Percentiles rank a stretch among this genome's conserved stretches.
Evolutionary conservation across 2,329 filamentous ascomycete species (phyloP).

Genomic region (Periconia sp.): DNA sequence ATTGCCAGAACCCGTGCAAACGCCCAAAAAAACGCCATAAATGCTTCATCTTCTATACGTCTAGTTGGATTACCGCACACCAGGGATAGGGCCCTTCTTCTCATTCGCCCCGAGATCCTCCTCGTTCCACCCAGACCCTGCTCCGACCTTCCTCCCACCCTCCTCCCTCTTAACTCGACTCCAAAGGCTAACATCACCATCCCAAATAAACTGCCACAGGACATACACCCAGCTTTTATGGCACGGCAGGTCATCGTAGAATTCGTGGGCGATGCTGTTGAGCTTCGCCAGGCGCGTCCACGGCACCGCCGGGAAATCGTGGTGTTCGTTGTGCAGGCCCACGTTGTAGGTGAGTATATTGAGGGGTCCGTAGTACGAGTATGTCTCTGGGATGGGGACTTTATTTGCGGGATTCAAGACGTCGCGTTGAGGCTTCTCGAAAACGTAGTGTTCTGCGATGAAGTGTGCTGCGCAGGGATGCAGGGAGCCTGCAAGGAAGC

Average conservation of each 20-base stretch:
- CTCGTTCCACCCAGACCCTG: slow-evolving; percentile 50
- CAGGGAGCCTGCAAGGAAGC: slow-evolving; percentile 90
- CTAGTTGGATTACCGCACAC: slow-evolving; percentile 39
- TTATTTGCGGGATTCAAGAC: slow-evolving; percentile 60
- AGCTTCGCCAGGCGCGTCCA: slow-evolving; percentile 86
- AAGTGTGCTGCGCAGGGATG: slow-evolving; percentile 97
- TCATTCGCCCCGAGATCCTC: slow-evolving; percentile 57
- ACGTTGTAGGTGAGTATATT: slow-evolving; percentile 97
- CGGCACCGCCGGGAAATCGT: slow-evolving; percentile 95
- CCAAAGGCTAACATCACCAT: slow-evolving; percentile 86
- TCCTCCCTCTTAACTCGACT: slow-evolving; percentile 92
- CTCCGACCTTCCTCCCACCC: slow-evolving; percentile 68
- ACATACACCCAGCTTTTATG: slow-evolving; percentile 92
- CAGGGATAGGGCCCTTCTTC: slow-evolving; percentile 53
- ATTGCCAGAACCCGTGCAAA: too few relatives aligned
- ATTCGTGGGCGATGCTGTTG: slow-evolving; percentile 82
- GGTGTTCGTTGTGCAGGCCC: slow-evolving; percentile 97
- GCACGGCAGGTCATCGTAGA: slow-evolving; percentile 84
- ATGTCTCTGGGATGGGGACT: slow-evolving; percentile 81
- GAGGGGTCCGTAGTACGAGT: slow-evolving; percentile 92
- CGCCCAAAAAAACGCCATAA: too few relatives aligned
- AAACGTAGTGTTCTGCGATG: slow-evolving; percentile 86
- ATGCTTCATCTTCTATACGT: too few relatives aligned
- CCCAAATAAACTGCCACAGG: slow-evolving; percentile 94
- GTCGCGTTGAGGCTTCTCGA: slow-evolving; percentile 57